Evolutionary conservation across 768 basidiomycete species (phyloP).

Genomic region (Fibroporia radiculosa): DNA sequence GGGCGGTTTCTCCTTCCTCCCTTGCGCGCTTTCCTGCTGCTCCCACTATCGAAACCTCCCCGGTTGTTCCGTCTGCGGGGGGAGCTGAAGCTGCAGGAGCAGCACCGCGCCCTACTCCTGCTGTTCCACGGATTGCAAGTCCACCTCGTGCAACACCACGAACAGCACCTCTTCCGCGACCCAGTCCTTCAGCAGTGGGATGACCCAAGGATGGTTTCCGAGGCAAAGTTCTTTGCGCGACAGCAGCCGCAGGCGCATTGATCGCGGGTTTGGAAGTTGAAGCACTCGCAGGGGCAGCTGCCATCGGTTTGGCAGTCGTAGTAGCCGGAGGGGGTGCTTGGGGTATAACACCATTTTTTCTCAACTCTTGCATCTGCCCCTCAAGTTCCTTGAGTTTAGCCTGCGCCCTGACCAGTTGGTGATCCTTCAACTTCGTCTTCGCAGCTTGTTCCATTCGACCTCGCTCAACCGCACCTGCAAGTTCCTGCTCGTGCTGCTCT

Average conservation of each 20-base stretch:
- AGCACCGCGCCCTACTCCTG: slow-evolving; percentile 24
- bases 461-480: slow-evolving; percentile 57
- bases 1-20: slow-evolving; percentile 39
- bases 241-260: slow-evolving; percentile 17
- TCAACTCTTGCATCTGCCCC: slow-evolving; percentile 50
- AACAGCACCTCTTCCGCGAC: slow-evolving; percentile 23
- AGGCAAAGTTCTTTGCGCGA: slow-evolving; percentile 23
- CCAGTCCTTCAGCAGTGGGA: slow-evolving; percentile 17
- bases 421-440: slow-evolving; percentile 65
- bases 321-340: slow-evolving; percentile 5
- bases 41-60: slow-evolving; percentile 53
- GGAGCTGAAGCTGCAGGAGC: slow-evolving; percentile 19
- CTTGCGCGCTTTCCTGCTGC: slow-evolving; percentile 59
- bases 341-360: slow-evolving; percentile 39
- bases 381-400: slow-evolving; percentile 63
- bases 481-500: slow-evolving; percentile 44
- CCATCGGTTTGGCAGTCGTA: slow-evolving; percentile 5
- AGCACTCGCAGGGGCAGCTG: slow-evolving; percentile 16
- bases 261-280: slow-evolving; percentile 9
- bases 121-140: slow-evolving; percentile 11
- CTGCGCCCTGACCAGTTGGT: slow-evolving; percentile 55
- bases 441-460: slow-evolving; percentile 57
- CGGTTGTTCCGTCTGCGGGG: slow-evolving; percentile 25
- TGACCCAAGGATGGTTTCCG: slow-evolving; percentile 24
- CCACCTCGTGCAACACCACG: slow-evolving; percentile 23